phyloP scores from a whole-genome alignment of 2,329 filamentous ascomycete species.

The Clonostachys chloroleuca region DNA sequence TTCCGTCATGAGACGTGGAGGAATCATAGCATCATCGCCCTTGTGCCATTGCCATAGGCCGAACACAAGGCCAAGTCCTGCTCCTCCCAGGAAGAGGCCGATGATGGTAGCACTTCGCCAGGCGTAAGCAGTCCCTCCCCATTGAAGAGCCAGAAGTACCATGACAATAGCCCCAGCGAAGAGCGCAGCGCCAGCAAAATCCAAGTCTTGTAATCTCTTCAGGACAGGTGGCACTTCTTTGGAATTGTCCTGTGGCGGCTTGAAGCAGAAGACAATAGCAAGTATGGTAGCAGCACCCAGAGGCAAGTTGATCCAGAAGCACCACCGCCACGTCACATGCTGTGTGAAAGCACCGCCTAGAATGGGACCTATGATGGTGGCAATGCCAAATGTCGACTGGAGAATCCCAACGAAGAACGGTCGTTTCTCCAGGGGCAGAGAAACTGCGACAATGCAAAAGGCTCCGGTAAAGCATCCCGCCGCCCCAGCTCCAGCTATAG shows the following conservation, averaged over 20 bases:
- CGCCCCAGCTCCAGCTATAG: constrained; percentile 1
- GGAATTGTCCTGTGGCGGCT: constrained; percentile 27
- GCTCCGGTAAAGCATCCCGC: not conserved
- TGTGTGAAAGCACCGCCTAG: constrained; percentile 16
- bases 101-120: constrained; percentile 45
- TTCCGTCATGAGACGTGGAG: not conserved
- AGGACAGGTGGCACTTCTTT: constrained; percentile 24
- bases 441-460: not conserved
- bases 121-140: constrained; percentile 45
- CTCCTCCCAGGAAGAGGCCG: constrained; percentile 45
- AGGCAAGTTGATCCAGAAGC: constrained; percentile 36
- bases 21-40: not conserved
- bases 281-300: constrained; percentile 41
- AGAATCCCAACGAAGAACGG: constrained; percentile 7
- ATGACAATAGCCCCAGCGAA: constrained; percentile 47
- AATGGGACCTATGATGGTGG: constrained; percentile 13
- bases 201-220: constrained; percentile 37
- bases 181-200: constrained; percentile 39
- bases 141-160: constrained; percentile 51
- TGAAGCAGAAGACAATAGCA: constrained; percentile 41
- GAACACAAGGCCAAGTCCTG: constrained; percentile 39
- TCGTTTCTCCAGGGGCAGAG: not conserved
- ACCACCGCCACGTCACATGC: constrained; percentile 17
- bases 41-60: not conserved
- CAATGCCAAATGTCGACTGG: constrained; percentile 12